A percentile compares a stretch with the other conserved stretches of the same genome.
Evolutionary conservation across 768 basidiomycete species (phyloP).

Genomic region (Flagelloscypha sp.): DNA sequence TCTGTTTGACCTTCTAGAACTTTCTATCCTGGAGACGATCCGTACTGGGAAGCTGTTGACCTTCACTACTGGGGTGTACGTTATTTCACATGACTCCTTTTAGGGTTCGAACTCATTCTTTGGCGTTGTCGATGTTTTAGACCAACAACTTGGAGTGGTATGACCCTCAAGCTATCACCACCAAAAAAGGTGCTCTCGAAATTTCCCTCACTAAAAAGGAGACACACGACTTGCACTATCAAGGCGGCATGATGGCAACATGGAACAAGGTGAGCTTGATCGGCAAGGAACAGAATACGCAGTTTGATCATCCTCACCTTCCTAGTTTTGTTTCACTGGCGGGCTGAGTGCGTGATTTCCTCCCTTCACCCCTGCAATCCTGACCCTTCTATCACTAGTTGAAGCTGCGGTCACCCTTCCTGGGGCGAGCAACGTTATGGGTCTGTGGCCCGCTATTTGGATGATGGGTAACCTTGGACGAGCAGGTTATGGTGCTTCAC

Average conservation of each 20-base stretch:
- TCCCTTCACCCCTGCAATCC: too few relatives aligned
- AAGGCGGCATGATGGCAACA: slow-evolving; percentile 28
- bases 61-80: slow-evolving; percentile 38
- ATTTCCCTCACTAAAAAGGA: slow-evolving; percentile 40
- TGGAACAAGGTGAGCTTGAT: slow-evolving; percentile 62
- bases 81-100: slow-evolving; percentile 41
- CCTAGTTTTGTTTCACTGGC: slow-evolving; percentile 87
- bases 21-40: slow-evolving; percentile 44
- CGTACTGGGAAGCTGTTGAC: slow-evolving; percentile 41
- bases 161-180: slow-evolving; percentile 44
- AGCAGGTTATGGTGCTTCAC: neutral
- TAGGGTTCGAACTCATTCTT: slow-evolving; percentile 23
- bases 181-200: slow-evolving; percentile 39
- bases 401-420: slow-evolving; percentile 61
- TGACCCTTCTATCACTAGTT: slow-evolving; percentile 37
- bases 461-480: slow-evolving; percentile 44
- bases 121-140: slow-evolving; percentile 22
- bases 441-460: slow-evolving; percentile 49
- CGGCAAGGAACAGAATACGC: slow-evolving; percentile 81
- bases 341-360: slow-evolving; percentile 48
- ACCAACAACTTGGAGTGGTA: slow-evolving; percentile 52
- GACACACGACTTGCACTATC: slow-evolving; percentile 43
- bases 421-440: slow-evolving; percentile 53
- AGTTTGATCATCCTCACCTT: too few relatives aligned
- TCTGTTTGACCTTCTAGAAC: too few relatives aligned